Conservation (phyloP, 768 basidiomycete genomes). For the Gymnopilus dilepis region DNA sequence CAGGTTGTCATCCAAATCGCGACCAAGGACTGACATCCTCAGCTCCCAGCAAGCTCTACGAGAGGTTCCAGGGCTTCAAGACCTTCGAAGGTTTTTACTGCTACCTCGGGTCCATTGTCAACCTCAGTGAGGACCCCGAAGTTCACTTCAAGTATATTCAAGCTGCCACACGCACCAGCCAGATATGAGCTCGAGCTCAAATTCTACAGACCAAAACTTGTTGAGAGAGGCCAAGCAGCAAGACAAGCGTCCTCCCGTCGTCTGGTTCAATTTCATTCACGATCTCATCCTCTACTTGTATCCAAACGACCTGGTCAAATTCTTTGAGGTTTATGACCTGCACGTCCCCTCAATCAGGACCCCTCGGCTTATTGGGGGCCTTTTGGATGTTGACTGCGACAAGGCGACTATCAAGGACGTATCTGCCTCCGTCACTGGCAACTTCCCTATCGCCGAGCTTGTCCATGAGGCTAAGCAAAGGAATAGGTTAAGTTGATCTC, state of each 20-base stretch:
- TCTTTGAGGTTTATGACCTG: slow-evolving; percentile 99
- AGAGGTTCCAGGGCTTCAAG: slow-evolving; percentile 87
- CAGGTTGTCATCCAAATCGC: slow-evolving; percentile 97
- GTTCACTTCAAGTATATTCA: slow-evolving; percentile 99
- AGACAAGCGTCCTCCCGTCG: slow-evolving; percentile 97
- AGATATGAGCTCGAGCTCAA: slow-evolving; percentile 99
- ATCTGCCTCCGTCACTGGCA: slow-evolving; percentile 90
- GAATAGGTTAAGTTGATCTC: slow-evolving; percentile 96
- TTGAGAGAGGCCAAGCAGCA: slow-evolving; percentile 96
- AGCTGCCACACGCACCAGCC: slow-evolving; percentile 96
- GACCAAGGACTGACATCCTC: slow-evolving; percentile 95
- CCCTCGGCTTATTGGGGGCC: slow-evolving; percentile 94
- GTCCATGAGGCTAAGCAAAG: slow-evolving; percentile 97
- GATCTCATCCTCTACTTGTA: slow-evolving; percentile 98
- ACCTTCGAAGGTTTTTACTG: slow-evolving; percentile 96
- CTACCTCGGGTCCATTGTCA: slow-evolving; percentile 97
- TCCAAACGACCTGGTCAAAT: slow-evolving; percentile 94
- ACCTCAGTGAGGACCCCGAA: slow-evolving; percentile 93
- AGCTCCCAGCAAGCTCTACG: slow-evolving; percentile 97
- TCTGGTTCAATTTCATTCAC: slow-evolving; percentile 99
- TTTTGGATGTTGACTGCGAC: slow-evolving; percentile 98
- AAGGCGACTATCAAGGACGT: slow-evolving; percentile 94
- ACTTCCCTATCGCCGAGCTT: slow-evolving; percentile 98
- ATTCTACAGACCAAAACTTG: slow-evolving; percentile 99
- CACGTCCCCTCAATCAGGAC: slow-evolving; percentile 96